phyloP scores from a whole-genome alignment of 495 filamentous ascomycete genomes.

The Aspergillus nidulans region DNA sequence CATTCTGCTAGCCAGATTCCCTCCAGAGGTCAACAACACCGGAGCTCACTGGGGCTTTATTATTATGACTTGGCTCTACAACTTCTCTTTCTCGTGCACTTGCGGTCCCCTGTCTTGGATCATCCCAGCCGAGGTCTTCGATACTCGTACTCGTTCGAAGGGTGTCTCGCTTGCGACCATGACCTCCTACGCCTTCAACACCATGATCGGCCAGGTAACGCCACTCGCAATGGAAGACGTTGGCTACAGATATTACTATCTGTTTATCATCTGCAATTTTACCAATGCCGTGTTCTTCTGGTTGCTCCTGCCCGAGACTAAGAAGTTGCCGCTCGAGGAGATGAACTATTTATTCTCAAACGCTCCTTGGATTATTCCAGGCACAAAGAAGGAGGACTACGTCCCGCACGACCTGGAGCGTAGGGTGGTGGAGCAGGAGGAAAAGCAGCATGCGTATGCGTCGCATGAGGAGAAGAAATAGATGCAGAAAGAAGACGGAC shows the following conservation, averaged over 20 bases:
- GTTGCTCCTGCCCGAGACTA: constrained; percentile 59
- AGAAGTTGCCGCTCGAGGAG: constrained; percentile 61
- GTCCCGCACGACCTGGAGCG: constrained; percentile 36
- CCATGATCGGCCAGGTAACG: constrained; percentile 69
- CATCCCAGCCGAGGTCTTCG: constrained; percentile 67
- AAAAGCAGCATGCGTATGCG: constrained; percentile 24
- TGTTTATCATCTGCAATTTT: constrained; percentile 54
- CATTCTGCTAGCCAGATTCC: constrained; percentile 53
- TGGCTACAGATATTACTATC: constrained; percentile 50
- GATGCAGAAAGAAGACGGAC: not conserved
- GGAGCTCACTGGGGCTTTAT: constrained; percentile 71
- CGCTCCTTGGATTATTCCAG: constrained; percentile 61
- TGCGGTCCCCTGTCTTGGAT: constrained; percentile 61
- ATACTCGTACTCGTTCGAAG: constrained; percentile 61
- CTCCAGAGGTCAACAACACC: constrained; percentile 44
- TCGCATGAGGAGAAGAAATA: constrained; percentile 21
- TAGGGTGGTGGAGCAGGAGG: constrained; percentile 35
- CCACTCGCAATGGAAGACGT: constrained; percentile 51
- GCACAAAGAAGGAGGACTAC: constrained; percentile 35
- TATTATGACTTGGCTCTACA: constrained; percentile 66
- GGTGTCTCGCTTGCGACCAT: constrained; percentile 65
- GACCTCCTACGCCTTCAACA: constrained; percentile 66
- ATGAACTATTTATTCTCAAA: constrained; percentile 69
- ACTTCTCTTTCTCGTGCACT: constrained; percentile 62
- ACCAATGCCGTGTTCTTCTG: constrained; percentile 62